phyloP scores from a whole-genome alignment of 1,284 basidiomycete genomes.

The Sanguinoderma infundibulare region DNA sequence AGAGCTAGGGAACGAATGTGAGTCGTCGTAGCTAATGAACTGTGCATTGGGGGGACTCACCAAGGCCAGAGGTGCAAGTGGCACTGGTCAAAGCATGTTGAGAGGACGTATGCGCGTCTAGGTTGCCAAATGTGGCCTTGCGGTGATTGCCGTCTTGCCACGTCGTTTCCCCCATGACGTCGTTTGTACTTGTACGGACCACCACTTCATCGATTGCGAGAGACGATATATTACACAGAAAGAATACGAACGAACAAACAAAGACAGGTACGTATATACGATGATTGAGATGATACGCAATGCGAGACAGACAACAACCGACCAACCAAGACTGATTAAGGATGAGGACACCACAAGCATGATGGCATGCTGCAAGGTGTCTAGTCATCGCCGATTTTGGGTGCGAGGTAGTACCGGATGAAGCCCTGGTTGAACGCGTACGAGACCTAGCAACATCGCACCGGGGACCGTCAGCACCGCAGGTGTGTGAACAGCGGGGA shows the following conservation, averaged over 20 bases:
- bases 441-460: constrained; percentile 59
- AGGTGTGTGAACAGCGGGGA: too few species aligned
- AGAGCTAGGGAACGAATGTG: too few species aligned
- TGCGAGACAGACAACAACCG: not conserved
- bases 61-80: not conserved
- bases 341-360: not conserved
- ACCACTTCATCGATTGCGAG: too few species aligned
- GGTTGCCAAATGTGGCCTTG: not conserved
- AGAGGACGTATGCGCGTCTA: not conserved
- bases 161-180: too few species aligned
- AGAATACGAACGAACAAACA: too few species aligned
- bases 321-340: not conserved
- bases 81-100: not conserved
- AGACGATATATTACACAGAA: too few species aligned
- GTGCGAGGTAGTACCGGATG: constrained; percentile 88
- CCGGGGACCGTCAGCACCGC: not conserved
- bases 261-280: too few species aligned
- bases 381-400: constrained; percentile 86
- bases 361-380: not conserved
- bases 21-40: too few species aligned
- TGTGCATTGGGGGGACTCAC: too few species aligned
- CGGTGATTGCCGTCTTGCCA: not conserved
- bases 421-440: constrained; percentile 86
- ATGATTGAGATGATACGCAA: not conserved
- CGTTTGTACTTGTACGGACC: too few species aligned